phyloP scores from a whole-genome alignment of 2,329 filamentous ascomycete species.

The Penicillium sp. region DNA sequence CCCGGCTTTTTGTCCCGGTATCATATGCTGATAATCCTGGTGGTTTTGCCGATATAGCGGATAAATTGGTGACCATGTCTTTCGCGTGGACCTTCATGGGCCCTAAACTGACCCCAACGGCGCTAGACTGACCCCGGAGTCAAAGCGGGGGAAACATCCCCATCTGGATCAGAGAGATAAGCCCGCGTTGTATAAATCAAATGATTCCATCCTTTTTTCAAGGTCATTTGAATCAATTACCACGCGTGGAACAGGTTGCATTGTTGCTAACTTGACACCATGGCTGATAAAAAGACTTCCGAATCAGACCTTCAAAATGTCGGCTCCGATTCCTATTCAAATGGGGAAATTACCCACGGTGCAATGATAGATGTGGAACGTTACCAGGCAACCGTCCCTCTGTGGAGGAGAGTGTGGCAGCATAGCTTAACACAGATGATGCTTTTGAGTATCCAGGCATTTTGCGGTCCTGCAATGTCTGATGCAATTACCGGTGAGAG shows the following conservation, averaged over 20 bases:
- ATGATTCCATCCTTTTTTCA: neutral
- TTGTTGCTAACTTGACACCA: neutral
- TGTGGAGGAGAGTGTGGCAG: slow-evolving; percentile 50
- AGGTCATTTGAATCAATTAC: neutral
- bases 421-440: slow-evolving; percentile 55
- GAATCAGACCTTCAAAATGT: neutral
- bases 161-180: slow-evolving; percentile 2
- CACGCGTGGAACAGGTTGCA: neutral
- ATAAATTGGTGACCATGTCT: neutral
- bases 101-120: neutral
- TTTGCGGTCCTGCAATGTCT: slow-evolving; percentile 46
- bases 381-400: slow-evolving; percentile 32
- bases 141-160: neutral
- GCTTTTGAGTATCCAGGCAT: slow-evolving; percentile 50
- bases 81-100: slow-evolving; percentile 14
- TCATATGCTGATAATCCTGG: neutral
- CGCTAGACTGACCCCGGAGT: neutral
- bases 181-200: neutral
- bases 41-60: slow-evolving; percentile 1
- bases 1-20: neutral
- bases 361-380: slow-evolving; percentile 36
- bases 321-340: neutral
- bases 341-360: slow-evolving; percentile 18
- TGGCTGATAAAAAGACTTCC: slow-evolving; percentile 8
- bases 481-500: slow-evolving; percentile 42